Evolutionary conservation across 257 asterid species (phyloP).

Genomic region (Plectranthus barbatus): DNA sequence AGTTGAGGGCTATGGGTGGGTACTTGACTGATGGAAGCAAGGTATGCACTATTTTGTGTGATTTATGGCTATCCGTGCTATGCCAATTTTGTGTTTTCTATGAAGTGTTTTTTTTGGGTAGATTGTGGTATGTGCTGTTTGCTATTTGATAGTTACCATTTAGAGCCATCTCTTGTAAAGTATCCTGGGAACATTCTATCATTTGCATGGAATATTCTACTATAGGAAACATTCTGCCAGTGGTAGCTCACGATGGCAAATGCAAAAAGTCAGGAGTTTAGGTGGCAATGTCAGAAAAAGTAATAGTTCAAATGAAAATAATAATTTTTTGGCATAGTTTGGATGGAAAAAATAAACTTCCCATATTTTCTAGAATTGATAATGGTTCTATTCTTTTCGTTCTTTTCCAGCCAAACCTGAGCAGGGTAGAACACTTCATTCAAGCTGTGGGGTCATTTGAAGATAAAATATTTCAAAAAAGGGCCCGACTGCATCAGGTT

Average conservation of each 20-base stretch:
- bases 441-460: constrained; percentile 94
- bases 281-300: not conserved
- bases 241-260: not conserved
- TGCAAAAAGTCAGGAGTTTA: not conserved
- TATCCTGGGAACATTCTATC: not conserved
- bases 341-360: not conserved
- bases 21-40: constrained; percentile 79
- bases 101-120: not conserved
- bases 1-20: constrained; percentile 69
- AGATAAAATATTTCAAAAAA: constrained; percentile 83
- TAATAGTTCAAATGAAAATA: not conserved
- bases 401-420: constrained; percentile 63
- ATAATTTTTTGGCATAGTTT: not conserved
- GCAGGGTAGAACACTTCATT: constrained; percentile 79
- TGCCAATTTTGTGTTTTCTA: not conserved
- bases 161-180: not conserved
- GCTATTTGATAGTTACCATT: not conserved
- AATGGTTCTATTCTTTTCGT: constrained; percentile 1
- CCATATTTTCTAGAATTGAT: not conserved
- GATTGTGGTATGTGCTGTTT: not conserved
- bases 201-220: not conserved
- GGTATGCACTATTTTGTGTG: constrained; percentile 35
- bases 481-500: constrained; percentile 91
- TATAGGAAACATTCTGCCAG: not conserved
- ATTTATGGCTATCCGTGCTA: not conserved